phyloP scores from a whole-genome alignment of 2,329 filamentous ascomycete genomes.

The Fusarium agapanthi region DNA sequence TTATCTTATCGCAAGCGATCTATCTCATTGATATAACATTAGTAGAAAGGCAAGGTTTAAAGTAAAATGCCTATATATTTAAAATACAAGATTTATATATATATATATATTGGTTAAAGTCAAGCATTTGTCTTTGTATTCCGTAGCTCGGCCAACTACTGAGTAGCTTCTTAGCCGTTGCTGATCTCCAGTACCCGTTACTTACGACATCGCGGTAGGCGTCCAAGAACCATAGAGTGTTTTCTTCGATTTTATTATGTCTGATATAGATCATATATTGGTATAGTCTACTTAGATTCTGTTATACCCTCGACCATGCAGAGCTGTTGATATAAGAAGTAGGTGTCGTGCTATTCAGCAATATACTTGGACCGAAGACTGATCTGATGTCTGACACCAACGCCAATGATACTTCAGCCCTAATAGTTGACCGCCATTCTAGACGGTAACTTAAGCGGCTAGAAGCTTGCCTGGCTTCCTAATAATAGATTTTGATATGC shows the following conservation, averaged over 20 bases:
- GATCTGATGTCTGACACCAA: too few species aligned
- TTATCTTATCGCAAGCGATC: neutral
- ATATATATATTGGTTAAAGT: rapidly evolving
- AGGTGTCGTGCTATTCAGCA: rapidly evolving
- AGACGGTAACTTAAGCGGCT: neutral
- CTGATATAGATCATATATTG: rapidly evolving
- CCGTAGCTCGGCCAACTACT: too few species aligned
- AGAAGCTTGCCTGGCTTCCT: neutral
- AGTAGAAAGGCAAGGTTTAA: too few species aligned
- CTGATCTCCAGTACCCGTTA: neutral
- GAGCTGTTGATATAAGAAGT: neutral
- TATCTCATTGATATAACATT: too few species aligned
- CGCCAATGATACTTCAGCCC: neutral
- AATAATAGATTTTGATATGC: neutral
- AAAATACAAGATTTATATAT: too few species aligned
- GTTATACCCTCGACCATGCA: rapidly evolving
- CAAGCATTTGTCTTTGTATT: too few species aligned
- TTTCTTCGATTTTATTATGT: rapidly evolving
- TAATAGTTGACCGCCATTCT: neutral
- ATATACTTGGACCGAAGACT: neutral
- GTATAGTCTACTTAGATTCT: rapidly evolving
- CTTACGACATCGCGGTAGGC: too few species aligned
- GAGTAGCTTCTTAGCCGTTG: neutral
- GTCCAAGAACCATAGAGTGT: rapidly evolving
- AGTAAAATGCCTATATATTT: rapidly evolving